phyloP scores from a whole-genome alignment of 2,329 filamentous ascomycete species.

The Claviceps pazoutovae region DNA sequence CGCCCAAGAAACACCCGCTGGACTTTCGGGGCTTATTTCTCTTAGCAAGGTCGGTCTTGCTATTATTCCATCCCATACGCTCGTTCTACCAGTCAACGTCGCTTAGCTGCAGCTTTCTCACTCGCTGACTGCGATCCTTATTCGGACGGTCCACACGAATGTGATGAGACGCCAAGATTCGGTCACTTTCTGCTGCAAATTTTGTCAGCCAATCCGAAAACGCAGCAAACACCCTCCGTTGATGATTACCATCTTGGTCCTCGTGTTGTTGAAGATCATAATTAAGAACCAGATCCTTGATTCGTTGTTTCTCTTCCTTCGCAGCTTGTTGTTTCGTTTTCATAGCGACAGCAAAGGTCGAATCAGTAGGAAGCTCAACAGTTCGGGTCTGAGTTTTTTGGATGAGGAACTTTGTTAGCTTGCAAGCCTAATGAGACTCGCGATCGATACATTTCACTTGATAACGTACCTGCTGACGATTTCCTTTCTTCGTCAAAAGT shows the following conservation, averaged over 20 bases:
- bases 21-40: background rate
- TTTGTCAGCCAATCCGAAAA: background rate
- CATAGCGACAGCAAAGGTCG: conserved; percentile 91
- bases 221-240: background rate
- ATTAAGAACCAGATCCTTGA: conserved; percentile 94
- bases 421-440: background rate
- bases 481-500: conserved; percentile 87
- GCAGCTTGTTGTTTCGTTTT: conserved; percentile 90
- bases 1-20: background rate
- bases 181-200: conserved; percentile 33
- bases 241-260: conserved; percentile 56
- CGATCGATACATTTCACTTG: background rate
- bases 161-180: conserved; percentile 32
- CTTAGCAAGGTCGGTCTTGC: background rate
- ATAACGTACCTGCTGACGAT: conserved; percentile 66
- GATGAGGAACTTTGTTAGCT: background rate
- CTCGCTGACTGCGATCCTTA: conserved; percentile 62
- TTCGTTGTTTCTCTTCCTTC: conserved; percentile 90
- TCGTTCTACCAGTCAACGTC: conserved; percentile 83
- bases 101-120: conserved; percentile 82
- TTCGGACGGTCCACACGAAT: conserved; percentile 41
- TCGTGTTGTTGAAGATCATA: conserved; percentile 84
- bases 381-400: conserved; percentile 56
- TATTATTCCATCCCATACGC: background rate
- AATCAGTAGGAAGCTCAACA: conserved; percentile 80